Conservation (phyloP, 441 rosid species). For the Adansonia grandidieri region DNA sequence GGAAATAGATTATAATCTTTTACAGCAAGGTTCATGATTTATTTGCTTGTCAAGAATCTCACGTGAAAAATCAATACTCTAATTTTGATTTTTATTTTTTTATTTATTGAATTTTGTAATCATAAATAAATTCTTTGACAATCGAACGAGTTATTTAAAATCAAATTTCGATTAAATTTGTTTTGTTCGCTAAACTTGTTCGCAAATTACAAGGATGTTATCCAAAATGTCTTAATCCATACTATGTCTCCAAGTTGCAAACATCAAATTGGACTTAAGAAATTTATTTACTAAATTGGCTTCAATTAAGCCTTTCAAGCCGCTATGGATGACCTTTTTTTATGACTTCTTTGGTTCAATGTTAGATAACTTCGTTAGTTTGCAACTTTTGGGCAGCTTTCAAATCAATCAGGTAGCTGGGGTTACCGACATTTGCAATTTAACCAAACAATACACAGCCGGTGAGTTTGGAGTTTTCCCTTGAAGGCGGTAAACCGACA, state of each 20-base stretch:
- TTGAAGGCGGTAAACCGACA: neutral
- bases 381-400: neutral
- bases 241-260: neutral
- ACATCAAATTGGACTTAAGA: neutral
- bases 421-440: constrained; percentile 10
- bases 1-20: neutral
- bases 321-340: neutral
- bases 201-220: neutral
- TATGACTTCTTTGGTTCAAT: neutral
- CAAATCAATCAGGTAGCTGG: neutral
- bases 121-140: too few relatives aligned
- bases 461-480: neutral
- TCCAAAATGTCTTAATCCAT: neutral
- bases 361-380: neutral
- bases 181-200: neutral
- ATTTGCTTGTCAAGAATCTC: neutral
- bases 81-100: too few relatives aligned
- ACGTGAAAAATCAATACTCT: neutral
- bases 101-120: too few relatives aligned
- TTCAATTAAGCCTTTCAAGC: neutral
- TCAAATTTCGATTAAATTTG: too few relatives aligned
- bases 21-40: neutral
- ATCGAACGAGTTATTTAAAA: too few relatives aligned
- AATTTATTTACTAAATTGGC: neutral
- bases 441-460: neutral